These are phyloP conservation scores for Penicillium nucicola DNA, from an alignment of 495 filamentous ascomycete genomes.

Conservation along the genomic window DNA sequence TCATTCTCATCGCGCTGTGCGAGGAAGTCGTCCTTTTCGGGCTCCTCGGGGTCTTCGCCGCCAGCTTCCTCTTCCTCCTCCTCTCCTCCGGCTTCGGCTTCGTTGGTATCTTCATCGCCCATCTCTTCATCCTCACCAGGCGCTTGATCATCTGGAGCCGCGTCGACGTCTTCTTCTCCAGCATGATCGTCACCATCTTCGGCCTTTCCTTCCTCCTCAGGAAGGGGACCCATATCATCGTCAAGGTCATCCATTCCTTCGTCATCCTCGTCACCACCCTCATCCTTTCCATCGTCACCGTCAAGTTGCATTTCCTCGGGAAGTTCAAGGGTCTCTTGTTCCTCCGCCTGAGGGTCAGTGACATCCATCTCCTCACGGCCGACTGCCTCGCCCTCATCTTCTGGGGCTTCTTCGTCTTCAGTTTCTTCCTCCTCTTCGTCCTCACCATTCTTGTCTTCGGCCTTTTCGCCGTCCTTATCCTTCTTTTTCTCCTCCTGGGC, in stretches of 20 bases:
- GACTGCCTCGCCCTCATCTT: slow-evolving; percentile 60
- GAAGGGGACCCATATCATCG: slow-evolving; percentile 61
- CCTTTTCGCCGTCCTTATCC: slow-evolving; percentile 39
- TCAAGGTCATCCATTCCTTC: slow-evolving; percentile 69
- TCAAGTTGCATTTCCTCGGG: slow-evolving; percentile 71
- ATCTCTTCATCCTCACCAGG: slow-evolving; percentile 38
- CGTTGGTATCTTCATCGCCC: slow-evolving; percentile 32
- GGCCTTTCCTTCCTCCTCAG: slow-evolving; percentile 38
- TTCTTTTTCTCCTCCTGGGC: slow-evolving; percentile 55
- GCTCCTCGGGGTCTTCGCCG: slow-evolving; percentile 42
- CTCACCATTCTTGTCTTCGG: slow-evolving; percentile 41
- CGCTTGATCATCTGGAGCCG: slow-evolving; percentile 33
- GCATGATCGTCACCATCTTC: slow-evolving; percentile 34
- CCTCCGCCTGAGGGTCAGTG: slow-evolving; percentile 69
- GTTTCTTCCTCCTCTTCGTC: slow-evolving; percentile 54
- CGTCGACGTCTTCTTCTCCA: slow-evolving; percentile 39
- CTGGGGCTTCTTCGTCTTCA: slow-evolving; percentile 54
- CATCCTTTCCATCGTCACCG: slow-evolving; percentile 58
- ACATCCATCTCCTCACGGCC: slow-evolving; percentile 59
- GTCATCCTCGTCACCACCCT: slow-evolving; percentile 62
- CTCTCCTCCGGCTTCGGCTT: slow-evolving; percentile 46
- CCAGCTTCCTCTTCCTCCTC: slow-evolving; percentile 56
- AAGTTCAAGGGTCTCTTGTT: slow-evolving; percentile 63
- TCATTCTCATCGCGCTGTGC: slow-evolving; percentile 43
- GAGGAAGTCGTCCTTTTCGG: slow-evolving; percentile 41